phyloP scores from a whole-genome alignment of 306 rosid genomes.

The Benincasa hispida region DNA sequence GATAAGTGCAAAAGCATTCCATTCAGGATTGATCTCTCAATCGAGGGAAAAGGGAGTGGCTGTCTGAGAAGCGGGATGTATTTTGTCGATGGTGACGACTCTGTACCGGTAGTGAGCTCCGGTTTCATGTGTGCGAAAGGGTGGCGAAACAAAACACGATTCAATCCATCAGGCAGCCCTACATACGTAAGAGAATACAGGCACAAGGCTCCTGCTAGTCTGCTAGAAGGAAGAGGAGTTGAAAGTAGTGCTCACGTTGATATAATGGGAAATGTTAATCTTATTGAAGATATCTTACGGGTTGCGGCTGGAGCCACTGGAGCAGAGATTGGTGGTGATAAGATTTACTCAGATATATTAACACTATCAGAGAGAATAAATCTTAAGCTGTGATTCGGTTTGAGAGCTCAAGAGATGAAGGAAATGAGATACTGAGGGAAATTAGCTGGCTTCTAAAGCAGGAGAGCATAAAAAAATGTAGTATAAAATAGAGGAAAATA shows the following conservation, averaged over 20 bases:
- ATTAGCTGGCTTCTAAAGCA: background rate
- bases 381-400: constrained; percentile 33
- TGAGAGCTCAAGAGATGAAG: background rate
- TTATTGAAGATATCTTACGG: constrained; percentile 48
- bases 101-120: constrained; percentile 44
- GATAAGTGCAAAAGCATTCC: constrained; percentile 43
- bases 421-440: background rate
- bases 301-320: constrained; percentile 61
- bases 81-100: constrained; percentile 57
- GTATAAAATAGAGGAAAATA: background rate
- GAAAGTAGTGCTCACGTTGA: constrained; percentile 42
- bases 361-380: constrained; percentile 39
- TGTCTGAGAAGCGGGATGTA: constrained; percentile 31
- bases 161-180: constrained; percentile 54
- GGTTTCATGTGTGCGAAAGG: constrained; percentile 82
- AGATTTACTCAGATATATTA: constrained; percentile 48
- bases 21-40: constrained; percentile 39
- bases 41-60: constrained; percentile 23
- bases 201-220: constrained; percentile 31
- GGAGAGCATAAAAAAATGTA: background rate
- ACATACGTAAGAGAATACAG: constrained; percentile 50
- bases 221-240: constrained; percentile 39
- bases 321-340: constrained; percentile 51
- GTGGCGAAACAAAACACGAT: constrained; percentile 63
- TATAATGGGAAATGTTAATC: constrained; percentile 43